Evolutionary conservation across 352 stramenopile genomes (phyloP).

Genomic region (Pythium brachiatum): DNA sequence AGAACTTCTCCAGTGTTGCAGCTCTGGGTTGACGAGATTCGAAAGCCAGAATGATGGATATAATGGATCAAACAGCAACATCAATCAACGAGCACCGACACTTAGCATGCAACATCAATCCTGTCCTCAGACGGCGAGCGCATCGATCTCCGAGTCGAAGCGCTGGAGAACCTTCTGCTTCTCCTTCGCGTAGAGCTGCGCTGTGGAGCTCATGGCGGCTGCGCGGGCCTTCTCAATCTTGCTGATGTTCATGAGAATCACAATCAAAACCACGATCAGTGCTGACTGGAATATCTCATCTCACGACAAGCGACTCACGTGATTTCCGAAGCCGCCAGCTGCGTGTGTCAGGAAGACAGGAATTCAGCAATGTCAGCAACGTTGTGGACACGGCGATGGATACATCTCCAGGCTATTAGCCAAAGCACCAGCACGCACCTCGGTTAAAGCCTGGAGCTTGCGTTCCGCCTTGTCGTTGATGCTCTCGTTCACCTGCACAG

Average conservation of each 20-base stretch:
- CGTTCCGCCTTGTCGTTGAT: constrained; percentile 29
- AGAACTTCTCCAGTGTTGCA: not conserved
- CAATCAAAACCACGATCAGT: constrained; percentile 7
- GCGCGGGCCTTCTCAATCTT: constrained; percentile 26
- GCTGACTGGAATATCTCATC: constrained; percentile 2
- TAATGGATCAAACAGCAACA: not conserved
- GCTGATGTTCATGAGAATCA: constrained; percentile 2
- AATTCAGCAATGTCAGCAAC: not conserved
- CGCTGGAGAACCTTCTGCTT: constrained; percentile 29
- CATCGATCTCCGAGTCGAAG: constrained; percentile 25
- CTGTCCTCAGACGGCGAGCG: constrained; percentile 11
- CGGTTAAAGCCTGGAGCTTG: constrained; percentile 21
- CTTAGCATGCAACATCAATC: not conserved
- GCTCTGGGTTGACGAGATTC: not conserved
- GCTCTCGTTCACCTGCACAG: constrained; percentile 24
- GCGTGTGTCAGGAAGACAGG: not conserved
- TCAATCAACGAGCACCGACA: not conserved
- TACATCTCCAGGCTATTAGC: not conserved
- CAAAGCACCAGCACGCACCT: no score
- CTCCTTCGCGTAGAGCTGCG: constrained; percentile 29
- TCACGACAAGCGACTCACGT: constrained; percentile 6
- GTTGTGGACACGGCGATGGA: not conserved
- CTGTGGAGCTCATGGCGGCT: constrained; percentile 18
- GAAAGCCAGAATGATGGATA: not conserved
- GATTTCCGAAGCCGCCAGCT: constrained; percentile 31